phyloP scores from a whole-genome alignment of 1,284 basidiomycete species.

The Austroboletus novae-zelandiae region DNA sequence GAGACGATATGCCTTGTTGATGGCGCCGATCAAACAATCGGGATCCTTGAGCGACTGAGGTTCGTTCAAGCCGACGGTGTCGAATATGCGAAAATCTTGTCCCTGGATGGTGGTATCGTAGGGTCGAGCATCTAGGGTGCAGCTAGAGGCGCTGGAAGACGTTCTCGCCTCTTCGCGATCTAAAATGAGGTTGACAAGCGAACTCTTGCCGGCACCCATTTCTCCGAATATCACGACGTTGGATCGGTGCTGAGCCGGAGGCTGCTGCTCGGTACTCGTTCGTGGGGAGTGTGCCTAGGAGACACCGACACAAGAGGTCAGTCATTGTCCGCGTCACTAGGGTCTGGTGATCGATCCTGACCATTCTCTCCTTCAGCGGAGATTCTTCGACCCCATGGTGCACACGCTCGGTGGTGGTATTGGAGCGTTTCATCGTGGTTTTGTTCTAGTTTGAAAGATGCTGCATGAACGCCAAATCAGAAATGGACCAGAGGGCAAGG shows the following conservation, averaged over 20 bases:
- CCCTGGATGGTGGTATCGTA: constrained; percentile 23
- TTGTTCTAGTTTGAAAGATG: background rate
- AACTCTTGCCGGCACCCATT: constrained; percentile 33
- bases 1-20: constrained; percentile 31
- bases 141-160: constrained; percentile 22
- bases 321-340: background rate
- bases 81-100: constrained; percentile 27
- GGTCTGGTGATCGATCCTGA: constrained; percentile 5
- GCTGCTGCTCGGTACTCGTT: constrained; percentile 8
- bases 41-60: constrained; percentile 27
- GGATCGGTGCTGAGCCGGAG: constrained; percentile 9
- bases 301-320: constrained; percentile 1
- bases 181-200: constrained; percentile 27
- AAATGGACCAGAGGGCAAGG: background rate
- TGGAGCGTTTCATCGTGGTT: constrained; percentile 8
- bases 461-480: background rate
- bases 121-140: constrained; percentile 25
- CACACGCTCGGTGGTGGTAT: background rate
- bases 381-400: constrained; percentile 1
- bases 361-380: constrained; percentile 9
- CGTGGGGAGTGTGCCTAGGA: constrained; percentile 7
- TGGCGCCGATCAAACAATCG: constrained; percentile 27
- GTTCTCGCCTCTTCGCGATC: constrained; percentile 15
- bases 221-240: constrained; percentile 28
- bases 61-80: constrained; percentile 32